Evolutionary conservation across 139 green algal genomes (phyloP).

Genomic region (Parachlorella kessleri): DNA sequence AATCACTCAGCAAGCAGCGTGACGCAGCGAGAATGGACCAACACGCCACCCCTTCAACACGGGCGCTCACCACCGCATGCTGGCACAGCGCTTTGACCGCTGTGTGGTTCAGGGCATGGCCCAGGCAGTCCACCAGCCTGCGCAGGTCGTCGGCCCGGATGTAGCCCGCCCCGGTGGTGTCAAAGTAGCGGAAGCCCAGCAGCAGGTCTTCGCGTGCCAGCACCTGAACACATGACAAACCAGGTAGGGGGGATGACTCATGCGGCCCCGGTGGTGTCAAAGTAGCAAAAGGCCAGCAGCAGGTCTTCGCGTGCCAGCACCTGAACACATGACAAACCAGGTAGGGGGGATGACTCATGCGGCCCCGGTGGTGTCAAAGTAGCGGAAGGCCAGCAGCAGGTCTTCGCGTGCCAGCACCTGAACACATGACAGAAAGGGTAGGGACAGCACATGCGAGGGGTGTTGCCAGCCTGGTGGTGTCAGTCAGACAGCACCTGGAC

Average conservation of each 20-base stretch:
- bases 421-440: too few relatives aligned
- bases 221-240: too few relatives aligned
- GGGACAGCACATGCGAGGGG: too few relatives aligned
- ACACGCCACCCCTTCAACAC: too few relatives aligned
- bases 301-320: constrained; percentile 31
- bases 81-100: constrained; percentile 37
- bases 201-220: constrained; percentile 28
- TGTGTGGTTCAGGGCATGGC: constrained; percentile 52
- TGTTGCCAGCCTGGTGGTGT: too few relatives aligned
- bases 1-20: too few relatives aligned
- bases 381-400: constrained; percentile 44
- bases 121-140: constrained; percentile 60
- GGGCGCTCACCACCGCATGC: constrained; percentile 25
- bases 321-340: too few relatives aligned
- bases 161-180: constrained; percentile 44
- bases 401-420: constrained; percentile 20
- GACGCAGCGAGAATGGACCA: too few relatives aligned
- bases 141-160: constrained; percentile 70
- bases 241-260: too few relatives aligned
- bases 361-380: constrained; percentile 46
- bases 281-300: constrained; percentile 43
- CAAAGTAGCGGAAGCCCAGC: constrained; percentile 50
- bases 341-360: constrained; percentile 52
- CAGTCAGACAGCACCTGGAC: too few relatives aligned
- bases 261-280: constrained; percentile 41